Conservation (phyloP, 1,139 yeast species). For the Ogataea hybrid region DNA sequence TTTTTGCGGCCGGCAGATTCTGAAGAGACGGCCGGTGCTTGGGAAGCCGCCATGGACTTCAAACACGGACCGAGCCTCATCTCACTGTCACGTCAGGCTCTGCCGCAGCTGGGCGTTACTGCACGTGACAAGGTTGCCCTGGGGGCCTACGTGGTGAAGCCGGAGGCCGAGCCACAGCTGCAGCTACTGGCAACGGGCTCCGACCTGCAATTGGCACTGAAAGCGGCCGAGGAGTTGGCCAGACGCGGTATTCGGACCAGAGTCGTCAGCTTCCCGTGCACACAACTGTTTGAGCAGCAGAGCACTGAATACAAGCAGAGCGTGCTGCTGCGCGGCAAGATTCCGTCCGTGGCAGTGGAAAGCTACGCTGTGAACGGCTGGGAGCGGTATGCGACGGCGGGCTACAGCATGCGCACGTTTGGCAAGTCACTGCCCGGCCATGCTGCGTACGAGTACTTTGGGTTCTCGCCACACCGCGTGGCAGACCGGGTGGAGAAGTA, state of each 20-base stretch:
- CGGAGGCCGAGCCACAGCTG: constrained; percentile 63
- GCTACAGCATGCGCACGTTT: constrained; percentile 90
- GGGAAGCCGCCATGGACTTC: constrained; percentile 71
- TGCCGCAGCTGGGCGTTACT: constrained; percentile 88
- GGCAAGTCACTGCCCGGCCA: constrained; percentile 96
- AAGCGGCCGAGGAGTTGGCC: constrained; percentile 69
- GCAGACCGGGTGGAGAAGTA: constrained; percentile 68
- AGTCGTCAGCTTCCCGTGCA: constrained; percentile 92
- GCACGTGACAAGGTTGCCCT: constrained; percentile 83
- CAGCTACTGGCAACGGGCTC: constrained; percentile 93
- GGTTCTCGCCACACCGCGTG: constrained; percentile 89
- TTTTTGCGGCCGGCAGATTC: constrained; percentile 99
- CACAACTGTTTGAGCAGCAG: constrained; percentile 86
- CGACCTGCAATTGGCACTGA: constrained; percentile 83
- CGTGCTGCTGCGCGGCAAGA: constrained; percentile 70
- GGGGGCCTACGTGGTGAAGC: constrained; percentile 86
- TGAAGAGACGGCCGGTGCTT: constrained; percentile 97
- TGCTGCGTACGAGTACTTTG: constrained; percentile 80
- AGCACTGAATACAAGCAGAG: constrained; percentile 72
- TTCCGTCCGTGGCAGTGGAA: constrained; percentile 91
- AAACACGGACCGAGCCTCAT: constrained; percentile 67
- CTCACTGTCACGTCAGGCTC: constrained; percentile 95
- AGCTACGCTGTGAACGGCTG: constrained; percentile 91
- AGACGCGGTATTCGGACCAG: constrained; percentile 63
- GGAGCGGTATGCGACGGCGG: constrained; percentile 95